A percentile compares a stretch with the other conserved stretches of the same genome.
These are phyloP conservation scores for Calonectria fujianensis DNA, from an alignment of 2,329 filamentous ascomycete genomes.

Conservation along the genomic window DNA sequence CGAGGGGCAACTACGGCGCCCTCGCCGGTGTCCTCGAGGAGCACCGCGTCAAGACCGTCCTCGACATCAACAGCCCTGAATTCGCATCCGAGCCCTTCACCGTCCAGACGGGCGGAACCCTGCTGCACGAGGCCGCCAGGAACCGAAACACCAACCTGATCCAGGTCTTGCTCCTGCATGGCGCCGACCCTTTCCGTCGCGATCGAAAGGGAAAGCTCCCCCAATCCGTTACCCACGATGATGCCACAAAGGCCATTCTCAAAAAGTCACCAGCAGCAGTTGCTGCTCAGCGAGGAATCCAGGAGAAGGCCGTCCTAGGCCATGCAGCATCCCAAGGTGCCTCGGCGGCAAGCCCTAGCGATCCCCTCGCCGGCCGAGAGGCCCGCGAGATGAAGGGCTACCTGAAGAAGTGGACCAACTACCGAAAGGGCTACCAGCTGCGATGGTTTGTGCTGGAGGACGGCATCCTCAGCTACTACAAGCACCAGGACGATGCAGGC, in stretches of 20 bases:
- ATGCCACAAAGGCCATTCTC: conserved; percentile 88
- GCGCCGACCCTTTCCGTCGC: conserved; percentile 94
- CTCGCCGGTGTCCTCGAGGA: conserved; percentile 90
- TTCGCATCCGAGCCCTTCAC: conserved; percentile 88
- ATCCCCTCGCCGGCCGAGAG: conserved; percentile 85
- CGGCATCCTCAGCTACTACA: conserved; percentile 98
- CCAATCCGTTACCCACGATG: conserved; percentile 97
- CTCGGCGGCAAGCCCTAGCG: conserved; percentile 71
- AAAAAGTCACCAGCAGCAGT: conserved; percentile 97
- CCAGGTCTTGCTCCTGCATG: conserved; percentile 92
- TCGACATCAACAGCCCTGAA: conserved; percentile 95
- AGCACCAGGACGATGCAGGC: conserved; percentile 97
- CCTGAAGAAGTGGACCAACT: conserved; percentile 99
- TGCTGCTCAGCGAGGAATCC: conserved; percentile 94
- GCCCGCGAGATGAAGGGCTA: conserved; percentile 98
- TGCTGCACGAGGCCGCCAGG: conserved; percentile 94
- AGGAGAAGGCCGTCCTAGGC: conserved; percentile 96
- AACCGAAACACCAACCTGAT: conserved; percentile 91
- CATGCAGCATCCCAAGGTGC: conserved; percentile 77
- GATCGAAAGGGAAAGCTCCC: conserved; percentile 97
- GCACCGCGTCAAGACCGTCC: conserved; percentile 86
- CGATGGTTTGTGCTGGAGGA: conserved; percentile 99
- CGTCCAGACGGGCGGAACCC: conserved; percentile 88
- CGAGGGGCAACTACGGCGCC: conserved; percentile 82
- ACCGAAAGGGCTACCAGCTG: conserved; percentile 96